These are phyloP conservation scores for Volvox reticuliferus DNA, from an alignment of 139 green algal species.

Conservation along the genomic window DNA sequence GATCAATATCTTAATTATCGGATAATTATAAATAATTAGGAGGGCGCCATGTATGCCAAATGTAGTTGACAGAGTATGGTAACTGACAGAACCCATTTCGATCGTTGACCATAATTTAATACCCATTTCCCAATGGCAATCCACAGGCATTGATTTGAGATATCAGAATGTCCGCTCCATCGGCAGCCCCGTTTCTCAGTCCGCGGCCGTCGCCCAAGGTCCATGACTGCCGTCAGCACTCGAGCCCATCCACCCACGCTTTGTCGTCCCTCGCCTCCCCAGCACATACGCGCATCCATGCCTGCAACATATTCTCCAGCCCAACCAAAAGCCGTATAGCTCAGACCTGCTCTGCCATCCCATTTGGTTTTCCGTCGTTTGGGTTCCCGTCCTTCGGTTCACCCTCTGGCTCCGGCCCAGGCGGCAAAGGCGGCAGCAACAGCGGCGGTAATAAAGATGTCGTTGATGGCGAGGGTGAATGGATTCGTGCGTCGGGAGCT, in stretches of 20 bases:
- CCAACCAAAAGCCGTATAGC: not conserved
- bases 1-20: no score
- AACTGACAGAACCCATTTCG: constrained; percentile 16
- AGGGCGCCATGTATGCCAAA: not conserved
- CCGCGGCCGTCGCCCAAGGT: not conserved
- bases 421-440: not conserved
- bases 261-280: not conserved
- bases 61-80: not conserved
- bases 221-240: not conserved
- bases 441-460: not conserved
- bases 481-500: not conserved
- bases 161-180: not conserved
- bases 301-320: not conserved
- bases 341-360: not conserved
- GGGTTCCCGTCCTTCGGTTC: constrained; percentile 3
- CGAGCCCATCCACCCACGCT: not conserved
- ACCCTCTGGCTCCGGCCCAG: not conserved
- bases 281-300: not conserved
- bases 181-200: not conserved
- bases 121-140: not conserved
- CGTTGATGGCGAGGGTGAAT: not conserved
- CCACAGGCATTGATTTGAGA: no score
- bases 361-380: constrained; percentile 12
- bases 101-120: not conserved
- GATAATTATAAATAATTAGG: no score